A percentile compares a stretch with the other conserved stretches of the same genome.
Evolutionary conservation across 2,329 filamentous ascomycete species (phyloP).

Genomic region (Alternaria ventricosa): DNA sequence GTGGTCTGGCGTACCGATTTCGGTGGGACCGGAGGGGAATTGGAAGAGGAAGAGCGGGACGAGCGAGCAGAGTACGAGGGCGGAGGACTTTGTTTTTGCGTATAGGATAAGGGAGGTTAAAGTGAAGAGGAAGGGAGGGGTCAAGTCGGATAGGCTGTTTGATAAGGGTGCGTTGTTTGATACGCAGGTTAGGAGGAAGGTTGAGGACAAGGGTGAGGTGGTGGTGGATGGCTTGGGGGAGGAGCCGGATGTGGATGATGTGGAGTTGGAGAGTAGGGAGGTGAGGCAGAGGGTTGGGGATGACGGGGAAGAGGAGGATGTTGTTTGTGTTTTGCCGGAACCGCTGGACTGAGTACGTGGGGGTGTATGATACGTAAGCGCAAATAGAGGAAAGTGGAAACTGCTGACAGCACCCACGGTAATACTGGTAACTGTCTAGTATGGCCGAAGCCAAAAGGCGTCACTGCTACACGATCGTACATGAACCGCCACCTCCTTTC

Average conservation of each 20-base stretch:
- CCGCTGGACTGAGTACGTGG: neutral
- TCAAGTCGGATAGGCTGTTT: slow-evolving; percentile 1
- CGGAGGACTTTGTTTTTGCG: slow-evolving; percentile 15
- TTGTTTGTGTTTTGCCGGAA: neutral
- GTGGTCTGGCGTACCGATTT: slow-evolving; percentile 11
- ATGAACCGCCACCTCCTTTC: neutral
- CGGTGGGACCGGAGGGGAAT: slow-evolving; percentile 10
- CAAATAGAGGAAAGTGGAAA: neutral
- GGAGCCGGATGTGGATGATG: neutral
- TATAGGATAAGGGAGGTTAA: slow-evolving; percentile 14
- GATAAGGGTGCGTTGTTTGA: neutral
- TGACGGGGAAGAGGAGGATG: neutral
- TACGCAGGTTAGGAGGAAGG: neutral
- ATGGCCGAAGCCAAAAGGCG: neutral
- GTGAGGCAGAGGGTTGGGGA: neutral
- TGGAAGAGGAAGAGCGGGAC: slow-evolving; percentile 3
- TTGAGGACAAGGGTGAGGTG: neutral
- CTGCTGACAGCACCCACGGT: neutral
- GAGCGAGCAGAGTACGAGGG: neutral
- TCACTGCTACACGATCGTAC: neutral
- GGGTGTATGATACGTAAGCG: neutral
- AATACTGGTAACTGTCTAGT: neutral
- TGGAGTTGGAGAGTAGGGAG: neutral
- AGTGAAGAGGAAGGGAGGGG: slow-evolving; percentile 9
- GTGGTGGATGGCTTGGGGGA: neutral